Evolutionary conservation across 768 basidiomycete species (phyloP).

Genomic region (Galerina marginata): DNA sequence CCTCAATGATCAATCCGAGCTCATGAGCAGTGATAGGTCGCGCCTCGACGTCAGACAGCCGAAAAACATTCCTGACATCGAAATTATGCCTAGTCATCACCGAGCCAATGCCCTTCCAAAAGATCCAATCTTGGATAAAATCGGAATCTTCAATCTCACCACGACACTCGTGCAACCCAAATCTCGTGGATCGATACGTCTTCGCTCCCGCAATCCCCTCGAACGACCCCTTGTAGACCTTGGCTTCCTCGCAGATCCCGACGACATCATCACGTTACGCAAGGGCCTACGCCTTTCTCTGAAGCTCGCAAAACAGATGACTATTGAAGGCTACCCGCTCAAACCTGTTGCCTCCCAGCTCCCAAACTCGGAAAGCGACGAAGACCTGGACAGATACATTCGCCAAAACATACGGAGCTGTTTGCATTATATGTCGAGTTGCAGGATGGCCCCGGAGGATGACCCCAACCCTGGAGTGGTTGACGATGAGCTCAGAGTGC

Average conservation of each 20-base stretch:
- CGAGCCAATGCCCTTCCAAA: not conserved
- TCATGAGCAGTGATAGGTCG: not conserved
- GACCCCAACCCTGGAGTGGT: not conserved
- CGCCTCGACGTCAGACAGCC: not conserved
- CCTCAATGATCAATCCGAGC: not conserved
- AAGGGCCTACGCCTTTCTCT: not conserved
- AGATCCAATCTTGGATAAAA: not conserved
- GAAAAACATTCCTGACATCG: not conserved
- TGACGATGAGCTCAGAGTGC: slow-evolving; percentile 5
- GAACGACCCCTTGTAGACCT: not conserved
- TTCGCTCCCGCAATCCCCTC: not conserved
- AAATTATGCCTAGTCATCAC: slow-evolving; percentile 5
- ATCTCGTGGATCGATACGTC: not conserved
- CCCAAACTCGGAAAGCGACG: not conserved
- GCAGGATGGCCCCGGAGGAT: not conserved
- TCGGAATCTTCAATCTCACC: not conserved
- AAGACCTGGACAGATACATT: not conserved
- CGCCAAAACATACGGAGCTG: not conserved
- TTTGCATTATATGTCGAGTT: not conserved
- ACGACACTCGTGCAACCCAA: not conserved
- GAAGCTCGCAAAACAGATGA: not conserved
- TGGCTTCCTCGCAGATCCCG: not conserved
- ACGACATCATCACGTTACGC: not conserved
- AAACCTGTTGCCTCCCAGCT: not conserved
- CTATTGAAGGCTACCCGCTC: not conserved